Evolutionary conservation across 1,284 basidiomycete genomes (phyloP).

Genomic region (Paramarasmius palmivorus): DNA sequence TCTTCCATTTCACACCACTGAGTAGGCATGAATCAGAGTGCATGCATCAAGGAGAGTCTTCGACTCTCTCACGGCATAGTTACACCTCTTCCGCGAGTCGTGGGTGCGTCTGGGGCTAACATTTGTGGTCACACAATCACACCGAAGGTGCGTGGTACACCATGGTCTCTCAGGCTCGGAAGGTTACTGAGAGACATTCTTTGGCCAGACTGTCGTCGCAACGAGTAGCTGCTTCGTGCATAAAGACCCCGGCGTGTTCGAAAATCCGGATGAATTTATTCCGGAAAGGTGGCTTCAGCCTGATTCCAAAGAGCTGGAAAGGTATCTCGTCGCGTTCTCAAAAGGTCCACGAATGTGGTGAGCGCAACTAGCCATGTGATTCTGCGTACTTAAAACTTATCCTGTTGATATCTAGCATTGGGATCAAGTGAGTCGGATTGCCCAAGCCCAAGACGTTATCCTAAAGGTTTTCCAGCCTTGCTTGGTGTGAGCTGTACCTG

Average conservation of each 20-base stretch:
- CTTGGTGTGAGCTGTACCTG: slow-evolving; percentile 29
- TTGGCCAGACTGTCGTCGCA: slow-evolving; percentile 21
- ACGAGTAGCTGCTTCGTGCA: slow-evolving; percentile 23
- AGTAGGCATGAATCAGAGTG: too few species aligned
- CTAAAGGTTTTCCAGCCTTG: slow-evolving; percentile 19
- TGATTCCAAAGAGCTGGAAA: slow-evolving; percentile 22
- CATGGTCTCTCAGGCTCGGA: too few species aligned
- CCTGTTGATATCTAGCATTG: not conserved
- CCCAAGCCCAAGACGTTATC: not conserved
- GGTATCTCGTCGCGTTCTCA: slow-evolving; percentile 30
- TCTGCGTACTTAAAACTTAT: too few species aligned
- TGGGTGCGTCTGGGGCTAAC: slow-evolving; percentile 13
- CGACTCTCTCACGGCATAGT: slow-evolving; percentile 15
- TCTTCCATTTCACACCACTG: too few species aligned
- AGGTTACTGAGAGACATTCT: too few species aligned
- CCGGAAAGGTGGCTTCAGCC: slow-evolving; percentile 28
- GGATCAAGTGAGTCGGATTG: not conserved
- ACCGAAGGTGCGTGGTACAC: slow-evolving; percentile 24
- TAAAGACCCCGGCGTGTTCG: slow-evolving; percentile 19
- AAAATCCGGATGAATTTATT: slow-evolving; percentile 25
- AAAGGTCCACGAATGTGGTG: slow-evolving; percentile 32
- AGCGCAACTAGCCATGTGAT: slow-evolving; percentile 1
- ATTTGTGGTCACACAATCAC: slow-evolving; percentile 21
- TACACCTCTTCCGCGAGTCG: slow-evolving; percentile 22
- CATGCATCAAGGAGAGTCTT: too few species aligned